phyloP scores from a whole-genome alignment of 768 basidiomycete species.

The Glaciozyma martinii region DNA sequence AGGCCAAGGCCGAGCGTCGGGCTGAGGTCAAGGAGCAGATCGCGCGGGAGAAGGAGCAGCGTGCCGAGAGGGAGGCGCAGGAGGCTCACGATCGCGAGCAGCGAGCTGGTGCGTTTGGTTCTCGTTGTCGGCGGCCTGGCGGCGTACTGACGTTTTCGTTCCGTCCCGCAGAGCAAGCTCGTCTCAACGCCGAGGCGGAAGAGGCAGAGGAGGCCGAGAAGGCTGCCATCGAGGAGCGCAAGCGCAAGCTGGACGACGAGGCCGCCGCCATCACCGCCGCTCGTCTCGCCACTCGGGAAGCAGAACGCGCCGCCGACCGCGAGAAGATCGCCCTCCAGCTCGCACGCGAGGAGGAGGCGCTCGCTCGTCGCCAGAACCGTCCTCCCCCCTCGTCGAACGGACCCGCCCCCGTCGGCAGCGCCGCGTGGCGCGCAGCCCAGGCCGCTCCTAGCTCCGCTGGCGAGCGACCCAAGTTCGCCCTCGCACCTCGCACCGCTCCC shows the following conservation, averaged over 20 bases:
- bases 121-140: not conserved
- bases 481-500: conserved; percentile 13
- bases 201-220: conserved; percentile 35
- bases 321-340: conserved; percentile 24
- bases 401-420: conserved; percentile 14
- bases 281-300: conserved; percentile 20
- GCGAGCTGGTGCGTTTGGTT: conserved; percentile 37
- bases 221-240: conserved; percentile 36
- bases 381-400: not conserved
- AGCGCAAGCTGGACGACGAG: conserved; percentile 42
- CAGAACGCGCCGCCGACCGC: conserved; percentile 29
- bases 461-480: conserved; percentile 25
- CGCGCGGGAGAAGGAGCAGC: conserved; percentile 37
- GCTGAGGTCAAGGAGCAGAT: conserved; percentile 36
- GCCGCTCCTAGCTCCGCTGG: not conserved
- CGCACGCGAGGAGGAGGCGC: conserved; percentile 29
- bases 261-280: conserved; percentile 19
- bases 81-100: conserved; percentile 42
- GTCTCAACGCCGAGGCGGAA: conserved; percentile 44
- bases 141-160: not conserved
- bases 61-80: conserved; percentile 21
- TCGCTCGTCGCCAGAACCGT: conserved; percentile 18
- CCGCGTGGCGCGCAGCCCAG: conserved; percentile 15
- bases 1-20: conserved; percentile 31
- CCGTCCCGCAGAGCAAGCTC: conserved; percentile 23